phyloP scores from a whole-genome alignment of 805 yeast genomes.

The Barnettozyma californica region DNA sequence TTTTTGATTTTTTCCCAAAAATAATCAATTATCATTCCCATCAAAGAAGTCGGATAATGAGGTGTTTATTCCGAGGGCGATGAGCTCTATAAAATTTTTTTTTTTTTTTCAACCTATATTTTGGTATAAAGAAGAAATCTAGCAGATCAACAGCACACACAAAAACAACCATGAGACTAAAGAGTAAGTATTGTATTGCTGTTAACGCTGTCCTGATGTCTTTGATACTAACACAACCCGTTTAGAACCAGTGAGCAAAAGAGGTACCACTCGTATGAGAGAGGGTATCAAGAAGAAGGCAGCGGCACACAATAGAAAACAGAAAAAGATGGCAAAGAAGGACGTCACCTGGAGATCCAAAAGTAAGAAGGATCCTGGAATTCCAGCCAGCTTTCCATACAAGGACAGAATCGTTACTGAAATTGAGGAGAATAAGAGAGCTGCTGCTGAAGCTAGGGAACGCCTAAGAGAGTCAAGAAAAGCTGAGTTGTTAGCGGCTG shows the following conservation, averaged over 20 bases:
- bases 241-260: conserved; percentile 56
- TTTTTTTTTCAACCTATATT: no score
- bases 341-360: conserved; percentile 93
- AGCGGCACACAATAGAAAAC: conserved; percentile 84
- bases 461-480: conserved; percentile 44
- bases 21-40: no score
- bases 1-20: no score
- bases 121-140: no score
- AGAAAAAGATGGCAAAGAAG: conserved; percentile 74
- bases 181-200: background rate
- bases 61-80: conserved; percentile 3
- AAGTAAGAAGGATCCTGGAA: conserved; percentile 83
- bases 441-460: conserved; percentile 49
- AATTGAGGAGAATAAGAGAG: conserved; percentile 57
- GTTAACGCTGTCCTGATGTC: no score
- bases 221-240: background rate
- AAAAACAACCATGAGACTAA: background rate
- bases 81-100: background rate
- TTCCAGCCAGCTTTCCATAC: conserved; percentile 92
- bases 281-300: conserved; percentile 97
- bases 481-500: conserved; percentile 34
- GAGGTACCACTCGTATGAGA: conserved; percentile 87
- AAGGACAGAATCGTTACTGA: conserved; percentile 75
- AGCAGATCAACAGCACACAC: no score
- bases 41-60: no score